These are phyloP conservation scores for Harringtonia aguacate DNA, from an alignment of 2,329 filamentous ascomycete genomes.

Conservation along the genomic window DNA sequence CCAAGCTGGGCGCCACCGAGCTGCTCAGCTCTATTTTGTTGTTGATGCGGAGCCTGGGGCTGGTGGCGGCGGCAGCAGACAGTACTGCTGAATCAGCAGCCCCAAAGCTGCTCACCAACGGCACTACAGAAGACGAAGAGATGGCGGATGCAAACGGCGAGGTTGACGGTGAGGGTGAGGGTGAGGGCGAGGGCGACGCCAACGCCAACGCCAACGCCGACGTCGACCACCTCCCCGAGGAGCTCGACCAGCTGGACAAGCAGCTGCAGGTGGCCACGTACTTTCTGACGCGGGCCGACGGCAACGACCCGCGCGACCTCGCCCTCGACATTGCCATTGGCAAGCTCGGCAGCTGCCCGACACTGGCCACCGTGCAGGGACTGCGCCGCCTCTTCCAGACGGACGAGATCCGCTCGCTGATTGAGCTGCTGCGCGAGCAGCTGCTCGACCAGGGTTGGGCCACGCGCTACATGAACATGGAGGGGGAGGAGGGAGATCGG, in stretches of 20 bases:
- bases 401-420: conserved; percentile 59
- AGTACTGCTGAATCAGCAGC: no score
- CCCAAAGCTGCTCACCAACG: conserved; percentile 19
- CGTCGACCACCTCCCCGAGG: conserved; percentile 32
- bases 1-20: conserved; percentile 54
- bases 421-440: conserved; percentile 62
- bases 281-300: conserved; percentile 51
- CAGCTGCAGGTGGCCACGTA: conserved; percentile 60
- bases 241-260: conserved; percentile 50
- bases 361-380: conserved; percentile 46
- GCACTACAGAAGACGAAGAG: conserved; percentile 20
- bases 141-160: no score
- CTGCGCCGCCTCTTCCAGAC: conserved; percentile 54
- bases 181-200: no score
- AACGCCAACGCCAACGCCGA: conserved; percentile 14
- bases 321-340: conserved; percentile 58
- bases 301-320: conserved; percentile 48
- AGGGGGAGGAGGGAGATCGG: no score
- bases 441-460: conserved; percentile 69
- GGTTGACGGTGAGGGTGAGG: no score
- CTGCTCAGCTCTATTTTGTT: conserved; percentile 54
- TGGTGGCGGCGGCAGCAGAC: conserved; percentile 30
- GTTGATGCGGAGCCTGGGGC: conserved; percentile 59
- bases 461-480: conserved; percentile 54
- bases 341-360: conserved; percentile 57